These are phyloP conservation scores for Botrytis medusae DNA, from an alignment of 2,329 filamentous ascomycete species.

Conservation along the genomic window DNA sequence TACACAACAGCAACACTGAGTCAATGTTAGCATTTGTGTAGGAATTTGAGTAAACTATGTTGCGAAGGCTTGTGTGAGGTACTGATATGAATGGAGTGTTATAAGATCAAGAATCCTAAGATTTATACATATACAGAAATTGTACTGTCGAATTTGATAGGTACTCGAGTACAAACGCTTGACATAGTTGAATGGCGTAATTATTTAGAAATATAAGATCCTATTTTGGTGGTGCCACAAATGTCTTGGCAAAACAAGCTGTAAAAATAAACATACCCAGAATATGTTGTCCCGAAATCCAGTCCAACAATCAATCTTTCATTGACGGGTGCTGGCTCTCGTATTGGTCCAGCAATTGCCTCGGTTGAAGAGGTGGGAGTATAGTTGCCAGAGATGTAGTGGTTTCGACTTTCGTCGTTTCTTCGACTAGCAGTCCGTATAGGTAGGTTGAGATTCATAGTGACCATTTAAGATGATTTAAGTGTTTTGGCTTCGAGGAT, in stretches of 20 bases:
- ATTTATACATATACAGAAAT: not conserved
- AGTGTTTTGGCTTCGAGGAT: not conserved
- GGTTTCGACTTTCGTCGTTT: slow-evolving; percentile 39
- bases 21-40: not conserved
- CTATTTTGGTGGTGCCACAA: not conserved
- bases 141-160: not conserved
- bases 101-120: not conserved
- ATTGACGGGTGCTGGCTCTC: slow-evolving; percentile 52
- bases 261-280: slow-evolving; percentile 50
- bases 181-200: not conserved
- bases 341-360: slow-evolving; percentile 60
- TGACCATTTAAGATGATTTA: slow-evolving; percentile 20
- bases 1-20: slow-evolving; percentile 69
- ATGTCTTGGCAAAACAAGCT: slow-evolving; percentile 8
- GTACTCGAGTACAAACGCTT: not conserved
- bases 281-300: slow-evolving; percentile 84
- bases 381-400: slow-evolving; percentile 41
- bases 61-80: not conserved
- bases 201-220: not conserved
- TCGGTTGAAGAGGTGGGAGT: slow-evolving; percentile 58
- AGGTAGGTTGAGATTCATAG: slow-evolving; percentile 40
- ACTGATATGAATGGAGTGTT: not conserved
- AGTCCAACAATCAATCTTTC: slow-evolving; percentile 75
- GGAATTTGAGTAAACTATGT: not conserved
- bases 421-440: slow-evolving; percentile 34